Percentiles rank a stretch among this genome's conserved stretches.
phyloP scores from a whole-genome alignment of 2,329 filamentous ascomycete genomes.

The Penicillium sp. region DNA sequence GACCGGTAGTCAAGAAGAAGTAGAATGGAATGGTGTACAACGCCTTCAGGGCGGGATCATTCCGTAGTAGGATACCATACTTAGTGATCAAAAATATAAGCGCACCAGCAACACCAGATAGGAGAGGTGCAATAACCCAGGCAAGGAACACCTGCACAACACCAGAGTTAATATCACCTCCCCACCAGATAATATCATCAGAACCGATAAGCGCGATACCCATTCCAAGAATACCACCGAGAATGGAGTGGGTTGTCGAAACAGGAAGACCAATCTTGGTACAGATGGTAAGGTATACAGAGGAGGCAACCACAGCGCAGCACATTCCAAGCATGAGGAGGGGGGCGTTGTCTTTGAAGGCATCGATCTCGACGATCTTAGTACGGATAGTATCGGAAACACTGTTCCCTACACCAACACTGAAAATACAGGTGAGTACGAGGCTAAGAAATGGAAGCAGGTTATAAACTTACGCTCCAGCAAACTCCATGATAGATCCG shows the following conservation, averaged over 20 bases:
- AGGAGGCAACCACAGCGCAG: not conserved
- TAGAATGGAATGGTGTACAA: not conserved
- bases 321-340: slow-evolving; percentile 1
- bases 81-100: not conserved
- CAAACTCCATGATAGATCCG: not conserved
- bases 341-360: not conserved
- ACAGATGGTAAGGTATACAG: not conserved
- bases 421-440: not conserved
- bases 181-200: slow-evolving; percentile 1
- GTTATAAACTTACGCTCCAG: not conserved
- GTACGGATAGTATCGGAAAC: not conserved
- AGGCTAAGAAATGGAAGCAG: not conserved
- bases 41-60: not conserved
- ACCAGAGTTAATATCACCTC: not conserved
- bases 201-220: not conserved
- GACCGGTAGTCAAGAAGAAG: not conserved
- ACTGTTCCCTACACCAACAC: slow-evolving; percentile 1
- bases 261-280: not conserved
- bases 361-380: not conserved
- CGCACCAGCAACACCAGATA: not conserved
- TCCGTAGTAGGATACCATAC: not conserved
- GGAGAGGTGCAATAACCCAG: not conserved
- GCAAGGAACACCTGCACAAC: not conserved
- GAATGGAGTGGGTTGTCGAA: not conserved
- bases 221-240: not conserved